Conservation (phyloP, 805 yeast species). For the Zygosaccharomyces bailii region DNA sequence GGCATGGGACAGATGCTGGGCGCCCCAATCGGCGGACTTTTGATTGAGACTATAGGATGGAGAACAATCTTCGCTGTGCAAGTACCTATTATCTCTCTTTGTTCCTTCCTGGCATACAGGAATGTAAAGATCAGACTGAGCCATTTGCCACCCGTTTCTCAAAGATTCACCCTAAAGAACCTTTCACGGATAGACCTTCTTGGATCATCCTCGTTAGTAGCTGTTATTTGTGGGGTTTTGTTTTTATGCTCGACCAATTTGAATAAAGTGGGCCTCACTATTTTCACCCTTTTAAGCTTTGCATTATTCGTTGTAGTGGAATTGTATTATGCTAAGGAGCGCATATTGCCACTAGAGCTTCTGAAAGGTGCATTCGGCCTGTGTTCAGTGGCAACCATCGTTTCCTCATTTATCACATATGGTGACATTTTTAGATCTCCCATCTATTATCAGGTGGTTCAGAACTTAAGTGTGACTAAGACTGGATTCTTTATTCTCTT, state of each 20-base stretch:
- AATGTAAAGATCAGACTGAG: conserved; percentile 42
- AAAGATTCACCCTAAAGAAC: conserved; percentile 44
- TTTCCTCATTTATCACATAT: conserved; percentile 40
- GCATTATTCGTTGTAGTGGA: conserved; percentile 36
- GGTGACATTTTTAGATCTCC: conserved; percentile 58
- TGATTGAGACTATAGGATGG: conserved; percentile 63
- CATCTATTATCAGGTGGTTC: conserved; percentile 51
- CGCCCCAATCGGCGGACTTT: conserved; percentile 61
- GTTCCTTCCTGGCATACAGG: conserved; percentile 38
- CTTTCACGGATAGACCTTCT: conserved; percentile 59
- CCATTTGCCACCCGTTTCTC: conserved; percentile 49
- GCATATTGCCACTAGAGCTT: conserved; percentile 57
- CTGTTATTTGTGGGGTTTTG: conserved; percentile 45
- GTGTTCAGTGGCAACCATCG: conserved; percentile 49
- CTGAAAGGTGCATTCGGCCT: conserved; percentile 54
- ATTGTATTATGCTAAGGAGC: conserved; percentile 42
- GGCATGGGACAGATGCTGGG: conserved; percentile 74
- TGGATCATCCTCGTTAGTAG: conserved; percentile 63
- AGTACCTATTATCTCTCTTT: conserved; percentile 43
- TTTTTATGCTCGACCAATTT: conserved; percentile 50
- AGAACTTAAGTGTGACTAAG: conserved; percentile 48
- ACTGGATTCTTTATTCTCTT: conserved; percentile 56
- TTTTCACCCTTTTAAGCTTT: conserved; percentile 34
- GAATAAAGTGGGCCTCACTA: conserved; percentile 37
- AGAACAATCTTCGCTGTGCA: conserved; percentile 51